Conservation (phyloP, 352 stramenopile species). For the Thalassiosira livingstoniorum region DNA sequence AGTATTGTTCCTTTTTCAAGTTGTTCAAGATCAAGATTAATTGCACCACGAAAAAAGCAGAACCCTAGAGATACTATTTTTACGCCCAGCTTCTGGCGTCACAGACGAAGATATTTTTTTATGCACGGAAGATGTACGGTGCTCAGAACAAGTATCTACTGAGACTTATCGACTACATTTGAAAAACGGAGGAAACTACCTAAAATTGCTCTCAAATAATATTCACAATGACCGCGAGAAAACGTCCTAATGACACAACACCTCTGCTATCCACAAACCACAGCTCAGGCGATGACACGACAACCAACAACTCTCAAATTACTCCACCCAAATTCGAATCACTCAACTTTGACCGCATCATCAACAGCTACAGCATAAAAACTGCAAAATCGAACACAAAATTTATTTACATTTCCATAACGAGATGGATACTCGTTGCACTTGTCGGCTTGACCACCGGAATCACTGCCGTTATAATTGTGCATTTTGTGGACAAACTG, state of each 20-base stretch:
- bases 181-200: background rate
- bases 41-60: no score
- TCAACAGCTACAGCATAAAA: conserved; percentile 45
- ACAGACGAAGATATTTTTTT: no score
- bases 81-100: no score
- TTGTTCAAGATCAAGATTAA: no score
- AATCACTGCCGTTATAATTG: conserved; percentile 1
- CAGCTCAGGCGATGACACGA: background rate
- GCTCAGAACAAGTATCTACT: no score
- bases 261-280: background rate
- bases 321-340: conserved; percentile 18
- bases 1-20: no score
- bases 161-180: no score
- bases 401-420: background rate
- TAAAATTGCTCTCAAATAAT: background rate
- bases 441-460: background rate
- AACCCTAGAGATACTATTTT: no score
- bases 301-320: background rate
- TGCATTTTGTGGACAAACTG: conserved; percentile 1
- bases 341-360: conserved; percentile 49
- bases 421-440: conserved; percentile 4
- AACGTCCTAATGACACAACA: background rate
- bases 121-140: no score
- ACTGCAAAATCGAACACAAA: conserved; percentile 6
- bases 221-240: background rate